Base-by-base conservation (phyloP, 1,284 basidiomycete genomes). In the Papiliotrema laurentii region DNA sequence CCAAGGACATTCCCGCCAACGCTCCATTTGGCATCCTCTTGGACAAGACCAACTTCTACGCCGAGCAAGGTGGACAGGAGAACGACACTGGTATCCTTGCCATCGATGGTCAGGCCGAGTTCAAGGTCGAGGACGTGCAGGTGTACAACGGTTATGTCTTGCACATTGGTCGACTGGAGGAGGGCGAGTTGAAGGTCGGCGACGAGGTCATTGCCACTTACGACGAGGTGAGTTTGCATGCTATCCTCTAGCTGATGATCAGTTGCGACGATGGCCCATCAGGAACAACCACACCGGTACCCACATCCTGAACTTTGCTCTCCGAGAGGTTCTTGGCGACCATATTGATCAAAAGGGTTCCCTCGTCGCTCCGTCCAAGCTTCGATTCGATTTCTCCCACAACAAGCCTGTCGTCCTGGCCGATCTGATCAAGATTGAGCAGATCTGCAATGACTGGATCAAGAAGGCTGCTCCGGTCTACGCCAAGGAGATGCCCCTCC, bases 291-390 rank as follows among this genome's bases (percentile, higher is more conserved):
- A 99, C 77, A 98, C 94, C 22, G 94, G 87, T 14, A 99, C 96
- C 0, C 96, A 99, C 72, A 94, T 99, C 58, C 87, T 99, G 65
- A 98, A 98, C 78, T 98, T 80, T 71, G 83, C 80, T 48, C 81
- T 99, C 4, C 86, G 96, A 27, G 93, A 97, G 69, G 81, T 91
- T 3, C 83, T 97, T 9, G 94, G 94, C 26, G 91, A 97, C 68
- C 93, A 97, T 68, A 86, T 97, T 51, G 93, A 98, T 72, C 96
- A 98, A 73, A 96, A 91, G 71, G 96, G 96, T 18, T 98, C 96
- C 7, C 83, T 98, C 31, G 96, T 99, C 45, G 91, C 94, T 1
- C 89, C 91, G 0, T 84, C 84, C 43, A 97, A 97, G 74, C 81
- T 99, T 27, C 89, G 96, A 22, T 99, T 98, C 76, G 96, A 99